These are phyloP conservation scores for Talaromyces sp. DNA, from an alignment of 2,329 filamentous ascomycete genomes.

Conservation along the genomic window DNA sequence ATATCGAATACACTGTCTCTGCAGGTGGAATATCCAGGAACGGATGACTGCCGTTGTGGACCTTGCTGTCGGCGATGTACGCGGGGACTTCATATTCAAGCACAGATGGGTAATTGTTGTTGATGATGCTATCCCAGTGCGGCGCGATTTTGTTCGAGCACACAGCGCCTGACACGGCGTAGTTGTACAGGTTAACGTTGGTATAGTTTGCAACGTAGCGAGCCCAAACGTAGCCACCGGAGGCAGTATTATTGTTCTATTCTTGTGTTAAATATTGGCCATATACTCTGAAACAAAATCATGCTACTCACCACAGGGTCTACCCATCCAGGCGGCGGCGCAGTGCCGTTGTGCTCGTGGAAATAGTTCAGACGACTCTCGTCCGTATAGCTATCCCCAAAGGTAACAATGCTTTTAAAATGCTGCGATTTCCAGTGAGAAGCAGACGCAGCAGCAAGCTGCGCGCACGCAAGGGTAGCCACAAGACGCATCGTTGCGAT, in stretches of 20 bases:
- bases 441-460: background rate
- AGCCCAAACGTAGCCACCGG: conserved; percentile 64
- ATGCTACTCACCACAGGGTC: conserved; percentile 37
- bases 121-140: conserved; percentile 48
- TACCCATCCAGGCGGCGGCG: conserved; percentile 59
- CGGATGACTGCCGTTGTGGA: conserved; percentile 9
- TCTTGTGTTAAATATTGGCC: background rate
- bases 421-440: conserved; percentile 30
- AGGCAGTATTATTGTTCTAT: conserved; percentile 50
- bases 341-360: conserved; percentile 48
- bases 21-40: conserved; percentile 42
- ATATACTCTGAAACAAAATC: background rate
- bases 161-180: conserved; percentile 67
- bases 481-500: background rate
- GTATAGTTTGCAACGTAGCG: conserved; percentile 60
- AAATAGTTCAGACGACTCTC: conserved; percentile 64
- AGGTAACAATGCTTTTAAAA: conserved; percentile 61
- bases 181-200: conserved; percentile 52
- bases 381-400: conserved; percentile 74
- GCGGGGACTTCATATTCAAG: conserved; percentile 55
- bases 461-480: background rate
- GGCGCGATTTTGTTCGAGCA: conserved; percentile 65
- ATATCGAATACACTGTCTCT: conserved; percentile 68
- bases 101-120: conserved; percentile 57
- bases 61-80: conserved; percentile 23